Evolutionary conservation across 306 rosid genomes (phyloP), one percentile per base, ranked within the genome.

Genomic region (Luffa acutangula): DNA sequence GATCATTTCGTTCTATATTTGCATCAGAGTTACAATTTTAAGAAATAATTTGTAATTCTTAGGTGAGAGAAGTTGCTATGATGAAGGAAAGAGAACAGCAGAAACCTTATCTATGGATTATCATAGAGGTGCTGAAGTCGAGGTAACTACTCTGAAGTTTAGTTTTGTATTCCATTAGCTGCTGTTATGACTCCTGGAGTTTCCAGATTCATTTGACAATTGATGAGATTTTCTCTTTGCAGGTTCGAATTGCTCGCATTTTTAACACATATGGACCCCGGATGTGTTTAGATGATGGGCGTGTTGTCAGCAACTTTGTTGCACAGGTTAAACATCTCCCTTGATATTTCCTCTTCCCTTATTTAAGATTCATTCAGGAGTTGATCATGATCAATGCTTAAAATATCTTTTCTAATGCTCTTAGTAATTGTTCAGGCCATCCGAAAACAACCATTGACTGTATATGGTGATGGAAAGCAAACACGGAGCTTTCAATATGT

Each of bases 51-150:
- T 48, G 21, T 73, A 51, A 73, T 73, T 78, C 18, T 62, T 48
- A 94, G 98, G 98, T 76, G 98, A 92, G 89, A 86, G 98, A 85
- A 95, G 98, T 78, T 95, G 98, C 84, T 95, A 95, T 18, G 97
- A 95, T 78, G 98, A 95, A 89, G 98, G 98, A 64, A 95, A 95
- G 90, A 87, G 98, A 57, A 95, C 98, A 1, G 98, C 97, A 0
- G 98, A 95, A 81, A 95, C 98, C 8, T 83, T 95, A 45, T 34
- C 98, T 3, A 95, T 95, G 98, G 98, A 95, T 85, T 95, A 95
- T 82, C 97, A 95, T 84, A 92, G 98, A 51, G 98, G 97, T 62
- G 98, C 93, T 25, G 98, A 83, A 37, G 98, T 95, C 63, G 98
- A 95, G 97, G 98, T 95, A 85, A 75, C 42, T 34, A 18, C 76